Base-by-base conservation (phyloP, 75 land plant species). In the Larix kaempferi region DNA sequence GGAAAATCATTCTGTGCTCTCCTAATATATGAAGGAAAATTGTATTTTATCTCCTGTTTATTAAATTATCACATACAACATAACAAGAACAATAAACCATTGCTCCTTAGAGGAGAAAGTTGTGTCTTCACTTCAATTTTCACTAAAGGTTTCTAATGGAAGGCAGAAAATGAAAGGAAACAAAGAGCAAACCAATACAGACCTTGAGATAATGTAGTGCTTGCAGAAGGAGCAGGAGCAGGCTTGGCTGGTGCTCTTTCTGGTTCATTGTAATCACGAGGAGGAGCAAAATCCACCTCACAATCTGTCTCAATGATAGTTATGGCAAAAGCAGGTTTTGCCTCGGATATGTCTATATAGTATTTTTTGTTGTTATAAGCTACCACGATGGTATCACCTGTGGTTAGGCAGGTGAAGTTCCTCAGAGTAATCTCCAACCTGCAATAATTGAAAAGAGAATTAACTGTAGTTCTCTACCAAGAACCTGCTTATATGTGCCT, bases 201-300 rank as follows among this genome's bases (percentile, higher is more conserved):
- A 88, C 81, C 89, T 83, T 79, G 74, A 57, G 80, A 80, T n/a
- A 82, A 44, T 8, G 63, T 64, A 52, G 84, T 67, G 71, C 72
- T 80, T 35, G 78, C 25, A 61, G 63, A 57, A n/a, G n/a, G n/a
- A n/a, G n/a, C n/a, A 58, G 82, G 56, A 17, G 22, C 49, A 82
- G 83, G 33, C 27, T 22, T n/a, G 21, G 79, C 37, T 16, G 60
- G 65, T 21, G 84, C 86, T 59, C 77, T 91, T 77, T 92, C 97
- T 21, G 94, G 99, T 77, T 92, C 95, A 74, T 90, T 90, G 77
- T 96, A 94, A 79, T 96, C 98, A 37, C 94, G 83, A 39, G 99
- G 95, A 61, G 95, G 98, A 26, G 98, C 99, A 85, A 96, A 96
- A 60, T 96, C 99, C 13, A 94, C 98, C 78, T 94, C 99, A 84